Conservation (phyloP, 2,329 filamentous ascomycete genomes). For the Didymella pinodella region DNA sequence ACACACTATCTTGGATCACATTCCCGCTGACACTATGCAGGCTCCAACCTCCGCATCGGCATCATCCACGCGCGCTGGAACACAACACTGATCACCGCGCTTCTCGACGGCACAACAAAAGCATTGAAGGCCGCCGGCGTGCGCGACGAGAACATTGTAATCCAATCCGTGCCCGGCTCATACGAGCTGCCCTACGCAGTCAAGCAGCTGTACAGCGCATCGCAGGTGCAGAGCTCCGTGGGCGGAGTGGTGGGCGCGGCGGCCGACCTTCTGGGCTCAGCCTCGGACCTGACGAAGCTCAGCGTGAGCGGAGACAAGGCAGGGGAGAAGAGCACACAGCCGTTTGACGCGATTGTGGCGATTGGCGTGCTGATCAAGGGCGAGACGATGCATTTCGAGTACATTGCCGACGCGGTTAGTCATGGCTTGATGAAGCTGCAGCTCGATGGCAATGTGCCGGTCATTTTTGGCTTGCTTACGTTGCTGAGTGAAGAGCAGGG, state of each 20-base stretch:
- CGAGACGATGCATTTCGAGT: slow-evolving; percentile 99
- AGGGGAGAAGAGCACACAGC: slow-evolving; percentile 37
- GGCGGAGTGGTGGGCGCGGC: slow-evolving; percentile 69
- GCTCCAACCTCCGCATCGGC: slow-evolving; percentile 78
- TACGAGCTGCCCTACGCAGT: slow-evolving; percentile 95
- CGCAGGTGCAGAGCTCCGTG: slow-evolving; percentile 76
- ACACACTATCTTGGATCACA: not conserved
- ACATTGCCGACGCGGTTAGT: slow-evolving; percentile 90
- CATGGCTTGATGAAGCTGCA: slow-evolving; percentile 95
- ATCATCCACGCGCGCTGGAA: slow-evolving; percentile 99
- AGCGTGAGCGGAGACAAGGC: slow-evolving; percentile 23
- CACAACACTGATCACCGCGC: slow-evolving; percentile 81
- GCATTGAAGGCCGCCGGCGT: slow-evolving; percentile 82
- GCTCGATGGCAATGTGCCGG: slow-evolving; percentile 84
- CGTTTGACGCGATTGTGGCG: slow-evolving; percentile 94
- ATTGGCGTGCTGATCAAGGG: slow-evolving; percentile 98
- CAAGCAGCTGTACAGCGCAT: slow-evolving; percentile 85
- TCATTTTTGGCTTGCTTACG: slow-evolving; percentile 92
- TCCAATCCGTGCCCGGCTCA: slow-evolving; percentile 89
- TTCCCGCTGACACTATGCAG: slow-evolving; percentile 38
- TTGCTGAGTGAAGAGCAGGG: slow-evolving; percentile 90
- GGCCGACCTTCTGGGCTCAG: slow-evolving; percentile 76
- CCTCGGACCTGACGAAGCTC: slow-evolving; percentile 64
- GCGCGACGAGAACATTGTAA: slow-evolving; percentile 83
- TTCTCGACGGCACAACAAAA: slow-evolving; percentile 81